Conservation (phyloP, 164 flowering plant species). For the Nelumbo lutea region DNA sequence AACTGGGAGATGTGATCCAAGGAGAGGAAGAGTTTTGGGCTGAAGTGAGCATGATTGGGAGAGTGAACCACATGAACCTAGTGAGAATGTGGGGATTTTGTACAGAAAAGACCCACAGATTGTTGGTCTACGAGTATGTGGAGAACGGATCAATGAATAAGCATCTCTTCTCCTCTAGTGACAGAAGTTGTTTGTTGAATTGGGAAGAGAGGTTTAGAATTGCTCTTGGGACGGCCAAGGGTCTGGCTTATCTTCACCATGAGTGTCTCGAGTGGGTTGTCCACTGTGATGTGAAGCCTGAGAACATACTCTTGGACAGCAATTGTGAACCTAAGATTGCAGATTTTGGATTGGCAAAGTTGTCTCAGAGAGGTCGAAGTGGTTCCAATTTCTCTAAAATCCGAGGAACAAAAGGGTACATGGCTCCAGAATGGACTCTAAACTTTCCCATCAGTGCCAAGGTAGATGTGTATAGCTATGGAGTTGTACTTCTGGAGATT, state of each 20-base stretch:
- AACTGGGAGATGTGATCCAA: slow-evolving; percentile 16
- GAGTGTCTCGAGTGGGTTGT: slow-evolving; percentile 6
- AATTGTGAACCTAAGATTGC: slow-evolving; percentile 19
- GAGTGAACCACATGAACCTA: slow-evolving; percentile 25
- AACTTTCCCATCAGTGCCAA: slow-evolving; percentile 19
- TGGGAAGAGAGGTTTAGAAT: slow-evolving; percentile 12
- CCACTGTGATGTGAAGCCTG: slow-evolving; percentile 10
- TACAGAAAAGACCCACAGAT: slow-evolving; percentile 13
- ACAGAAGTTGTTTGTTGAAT: not conserved
- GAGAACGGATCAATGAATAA: slow-evolving; percentile 19
- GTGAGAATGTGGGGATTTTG: slow-evolving; percentile 26
- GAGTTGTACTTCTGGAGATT: slow-evolving; percentile 18
- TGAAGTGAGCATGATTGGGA: slow-evolving; percentile 24
- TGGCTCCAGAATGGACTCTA: slow-evolving; percentile 2
- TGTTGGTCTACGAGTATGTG: slow-evolving; percentile 20
- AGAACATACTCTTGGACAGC: slow-evolving; percentile 6
- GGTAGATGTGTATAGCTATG: slow-evolving; percentile 21
- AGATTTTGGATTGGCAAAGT: slow-evolving; percentile 21
- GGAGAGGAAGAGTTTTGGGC: slow-evolving; percentile 16
- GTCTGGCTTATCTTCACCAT: slow-evolving; percentile 11
- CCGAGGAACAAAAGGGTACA: slow-evolving; percentile 22
- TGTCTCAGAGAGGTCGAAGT: slow-evolving; percentile 12
- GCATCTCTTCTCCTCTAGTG: slow-evolving; percentile 6
- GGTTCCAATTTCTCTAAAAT: slow-evolving; percentile 13
- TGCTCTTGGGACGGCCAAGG: slow-evolving; percentile 9